Conservation (phyloP, 2,329 filamentous ascomycete genomes). For the Colletotrichum sp. region DNA sequence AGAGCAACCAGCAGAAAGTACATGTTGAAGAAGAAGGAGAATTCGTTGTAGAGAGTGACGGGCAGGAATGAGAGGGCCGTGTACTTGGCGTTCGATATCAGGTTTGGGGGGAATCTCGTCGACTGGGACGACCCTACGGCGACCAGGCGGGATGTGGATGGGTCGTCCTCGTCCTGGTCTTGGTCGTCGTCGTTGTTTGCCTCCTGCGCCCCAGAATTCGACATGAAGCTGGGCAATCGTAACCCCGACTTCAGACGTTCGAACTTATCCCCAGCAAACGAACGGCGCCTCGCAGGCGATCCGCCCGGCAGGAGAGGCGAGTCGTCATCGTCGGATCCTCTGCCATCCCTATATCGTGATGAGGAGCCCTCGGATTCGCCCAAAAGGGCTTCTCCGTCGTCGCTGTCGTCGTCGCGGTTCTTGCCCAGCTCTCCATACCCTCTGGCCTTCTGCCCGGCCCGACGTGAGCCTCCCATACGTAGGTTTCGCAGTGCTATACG, state of each 20-base stretch:
- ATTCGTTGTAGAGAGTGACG: slow-evolving; percentile 95
- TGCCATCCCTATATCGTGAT: slow-evolving; percentile 64
- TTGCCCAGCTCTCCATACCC: slow-evolving; percentile 67
- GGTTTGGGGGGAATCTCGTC: slow-evolving; percentile 84
- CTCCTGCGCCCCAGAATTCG: slow-evolving; percentile 36
- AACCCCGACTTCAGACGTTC: slow-evolving; percentile 57
- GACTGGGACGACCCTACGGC: slow-evolving; percentile 77
- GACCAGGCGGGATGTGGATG: slow-evolving; percentile 75
- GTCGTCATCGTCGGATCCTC: slow-evolving; percentile 69
- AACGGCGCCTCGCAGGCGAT: slow-evolving; percentile 35
- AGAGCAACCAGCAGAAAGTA: slow-evolving; percentile 96
- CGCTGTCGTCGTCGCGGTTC: slow-evolving; percentile 60
- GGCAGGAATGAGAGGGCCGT: slow-evolving; percentile 94
- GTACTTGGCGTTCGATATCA: slow-evolving; percentile 97
- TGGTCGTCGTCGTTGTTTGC: slow-evolving; percentile 46
- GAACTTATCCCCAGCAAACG: slow-evolving; percentile 45
- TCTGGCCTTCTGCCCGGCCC: slow-evolving; percentile 57
- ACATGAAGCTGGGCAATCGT: slow-evolving; percentile 73
- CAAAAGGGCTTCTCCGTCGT: slow-evolving; percentile 72
- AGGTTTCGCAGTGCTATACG: slow-evolving; percentile 75
- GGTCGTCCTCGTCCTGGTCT: slow-evolving; percentile 62
- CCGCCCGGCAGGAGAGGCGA: slow-evolving; percentile 69
- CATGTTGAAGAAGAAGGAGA: slow-evolving; percentile 99
- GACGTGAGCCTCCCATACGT: slow-evolving; percentile 69
- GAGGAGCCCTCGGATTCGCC: slow-evolving; percentile 63